Evolutionary conservation across 2,329 filamentous ascomycete species (phyloP), one percentile per base, ranked within the genome.

Genomic region (Colletotrichum spinosum): DNA sequence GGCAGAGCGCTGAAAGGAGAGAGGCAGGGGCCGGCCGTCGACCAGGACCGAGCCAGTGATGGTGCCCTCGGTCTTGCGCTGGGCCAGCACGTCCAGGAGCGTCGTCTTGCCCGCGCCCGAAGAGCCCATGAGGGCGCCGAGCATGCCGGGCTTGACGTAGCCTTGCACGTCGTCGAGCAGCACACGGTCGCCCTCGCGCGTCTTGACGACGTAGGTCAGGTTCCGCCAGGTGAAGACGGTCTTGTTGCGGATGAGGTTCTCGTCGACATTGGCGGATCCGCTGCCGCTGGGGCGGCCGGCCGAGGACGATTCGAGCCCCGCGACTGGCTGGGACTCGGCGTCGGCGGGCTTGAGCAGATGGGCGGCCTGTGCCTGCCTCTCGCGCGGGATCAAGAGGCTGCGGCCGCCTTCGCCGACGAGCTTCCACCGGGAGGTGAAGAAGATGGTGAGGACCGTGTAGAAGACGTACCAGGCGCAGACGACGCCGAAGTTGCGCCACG

Each of bases 71-170:
- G 54, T 55, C 69, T 90, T 88, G 9, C 89, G 83, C 70, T 91
- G 88, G 2, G 88, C 86, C 2, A 92, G 78, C 0, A 89, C 90
- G 74, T 92, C 91, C 12, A 92, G 80, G 2, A 92, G 75, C 2
- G 63, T 66, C 10, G 58, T 63, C 44, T 67, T 67, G 10, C 64
- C 76, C 4, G 76, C 76, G 8, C 76, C 76, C 0, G 76, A 76
- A 1, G 75, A 74, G 34, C 76, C 89, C 89, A 92, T 92, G 33
- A 83, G 60, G 4, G 60, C 88, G 34, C 87, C 90, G 53, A 90
- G 76, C 45, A 87, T 90, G 58, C 89, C 89, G 10, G 89, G 89
- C 74, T 90, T 90, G 67, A 91, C 87, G 85, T 88, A 92, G 13
- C 90, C 90, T 70, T 90, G 86, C 8, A 92, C 88, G 67, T 84